Percentiles rank a stretch among this genome's conserved stretches.
phyloP scores from a whole-genome alignment of 2,329 filamentous ascomycete genomes.

The Ceratocystis papillata region DNA sequence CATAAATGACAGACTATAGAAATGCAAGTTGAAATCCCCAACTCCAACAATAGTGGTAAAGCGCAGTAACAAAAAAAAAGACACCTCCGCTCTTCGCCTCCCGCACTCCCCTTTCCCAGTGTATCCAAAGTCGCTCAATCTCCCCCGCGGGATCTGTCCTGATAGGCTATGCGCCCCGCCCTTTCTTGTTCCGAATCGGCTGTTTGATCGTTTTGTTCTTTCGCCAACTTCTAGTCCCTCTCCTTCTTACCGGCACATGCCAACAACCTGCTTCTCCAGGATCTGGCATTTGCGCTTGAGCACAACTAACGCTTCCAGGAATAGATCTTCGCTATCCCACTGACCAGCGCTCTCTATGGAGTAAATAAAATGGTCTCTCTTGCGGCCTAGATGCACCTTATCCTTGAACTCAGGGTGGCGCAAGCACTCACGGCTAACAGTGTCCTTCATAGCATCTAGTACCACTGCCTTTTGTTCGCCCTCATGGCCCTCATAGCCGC shows the following conservation, averaged over 20 bases:
- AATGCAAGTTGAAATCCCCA: constrained; percentile 22
- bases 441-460: constrained; percentile 79
- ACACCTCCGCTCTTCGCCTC: constrained; percentile 15
- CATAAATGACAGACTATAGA: constrained; percentile 20
- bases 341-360: constrained; percentile 90
- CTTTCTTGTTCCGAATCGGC: neutral
- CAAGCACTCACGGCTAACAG: constrained; percentile 84
- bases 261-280: constrained; percentile 58
- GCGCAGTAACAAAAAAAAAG: constrained; percentile 27
- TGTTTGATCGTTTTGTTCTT: no score
- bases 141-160: neutral
- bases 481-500: constrained; percentile 60
- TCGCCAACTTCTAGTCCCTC: constrained; percentile 11
- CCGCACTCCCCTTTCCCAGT: neutral
- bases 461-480: constrained; percentile 85
- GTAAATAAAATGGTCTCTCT: constrained; percentile 96
- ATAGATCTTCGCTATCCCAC: constrained; percentile 86
- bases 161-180: neutral
- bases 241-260: constrained; percentile 44
- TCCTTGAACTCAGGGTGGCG: constrained; percentile 86
- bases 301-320: constrained; percentile 76
- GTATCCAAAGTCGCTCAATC: constrained; percentile 10
- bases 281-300: constrained; percentile 74
- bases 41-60: constrained; percentile 25
- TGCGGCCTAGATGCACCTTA: constrained; percentile 85